Conservation (phyloP, 2,329 filamentous ascomycete species). For the Aquanectria penicillioides region DNA sequence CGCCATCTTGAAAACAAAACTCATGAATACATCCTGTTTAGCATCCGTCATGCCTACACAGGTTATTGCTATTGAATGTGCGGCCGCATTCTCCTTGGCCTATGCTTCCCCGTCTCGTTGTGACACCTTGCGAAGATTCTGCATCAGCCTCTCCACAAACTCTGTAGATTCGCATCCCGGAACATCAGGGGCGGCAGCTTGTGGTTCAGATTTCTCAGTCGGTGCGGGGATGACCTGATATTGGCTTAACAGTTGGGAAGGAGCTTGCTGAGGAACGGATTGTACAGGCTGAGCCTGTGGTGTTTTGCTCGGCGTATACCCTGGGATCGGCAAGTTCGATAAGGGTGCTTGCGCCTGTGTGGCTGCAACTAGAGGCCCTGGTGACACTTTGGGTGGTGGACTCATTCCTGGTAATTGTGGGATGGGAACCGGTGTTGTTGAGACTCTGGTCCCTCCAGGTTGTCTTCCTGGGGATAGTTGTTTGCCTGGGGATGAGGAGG, state of each 20-base stretch:
- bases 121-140: slow-evolving; percentile 57
- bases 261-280: not conserved
- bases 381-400: not conserved
- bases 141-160: slow-evolving; percentile 64
- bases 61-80: not conserved
- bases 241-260: not conserved
- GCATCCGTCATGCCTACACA: not conserved
- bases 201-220: slow-evolving; percentile 24
- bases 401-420: slow-evolving; percentile 38
- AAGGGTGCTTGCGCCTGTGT: not conserved
- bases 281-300: not conserved
- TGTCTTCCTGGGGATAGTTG: slow-evolving; percentile 14
- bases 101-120: slow-evolving; percentile 25
- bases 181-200: slow-evolving; percentile 54
- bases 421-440: slow-evolving; percentile 47
- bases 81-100: not conserved
- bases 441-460: slow-evolving; percentile 23
- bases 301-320: not conserved
- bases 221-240: not conserved
- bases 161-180: slow-evolving; percentile 57
- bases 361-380: not conserved
- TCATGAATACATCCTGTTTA: slow-evolving; percentile 16
- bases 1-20: slow-evolving; percentile 17
- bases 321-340: not conserved
- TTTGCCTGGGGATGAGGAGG: slow-evolving; percentile 16